phyloP scores from a whole-genome alignment of 78 protist species.

The Dictyostelium discoideum region DNA sequence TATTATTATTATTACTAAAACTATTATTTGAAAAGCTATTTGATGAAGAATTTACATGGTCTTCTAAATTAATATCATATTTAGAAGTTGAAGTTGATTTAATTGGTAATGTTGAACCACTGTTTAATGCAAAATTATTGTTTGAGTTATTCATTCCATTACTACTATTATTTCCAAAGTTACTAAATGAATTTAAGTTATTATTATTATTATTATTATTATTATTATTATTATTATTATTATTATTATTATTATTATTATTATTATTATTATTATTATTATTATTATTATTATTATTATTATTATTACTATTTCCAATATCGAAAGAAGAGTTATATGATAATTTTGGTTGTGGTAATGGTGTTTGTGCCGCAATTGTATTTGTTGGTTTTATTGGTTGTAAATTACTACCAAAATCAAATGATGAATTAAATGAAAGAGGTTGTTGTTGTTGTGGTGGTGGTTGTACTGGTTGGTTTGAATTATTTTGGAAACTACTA shows the following conservation, averaged over 20 bases:
- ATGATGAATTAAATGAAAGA: background rate
- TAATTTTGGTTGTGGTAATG: background rate
- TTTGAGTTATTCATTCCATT: background rate
- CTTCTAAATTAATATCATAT: constrained; percentile 9
- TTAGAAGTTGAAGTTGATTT: background rate
- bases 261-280: background rate
- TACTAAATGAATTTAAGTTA: background rate
- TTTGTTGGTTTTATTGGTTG: constrained; percentile 8
- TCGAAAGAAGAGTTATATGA: background rate
- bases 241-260: no score
- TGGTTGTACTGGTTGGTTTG: background rate
- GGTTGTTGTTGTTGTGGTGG: background rate
- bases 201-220: background rate
- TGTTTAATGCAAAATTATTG: background rate
- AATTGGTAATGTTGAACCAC: background rate
- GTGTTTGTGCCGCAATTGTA: background rate
- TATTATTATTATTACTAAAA: background rate
- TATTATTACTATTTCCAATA: background rate
- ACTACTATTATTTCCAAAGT: background rate
- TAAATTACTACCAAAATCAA: background rate
- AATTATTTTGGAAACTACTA: background rate
- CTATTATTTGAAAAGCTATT: background rate
- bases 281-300: background rate
- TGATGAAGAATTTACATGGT: background rate
- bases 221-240: background rate